Evolutionary conservation across 139 green algal species (phyloP).

Genomic region (Chlamydomonas asymmetrica): DNA sequence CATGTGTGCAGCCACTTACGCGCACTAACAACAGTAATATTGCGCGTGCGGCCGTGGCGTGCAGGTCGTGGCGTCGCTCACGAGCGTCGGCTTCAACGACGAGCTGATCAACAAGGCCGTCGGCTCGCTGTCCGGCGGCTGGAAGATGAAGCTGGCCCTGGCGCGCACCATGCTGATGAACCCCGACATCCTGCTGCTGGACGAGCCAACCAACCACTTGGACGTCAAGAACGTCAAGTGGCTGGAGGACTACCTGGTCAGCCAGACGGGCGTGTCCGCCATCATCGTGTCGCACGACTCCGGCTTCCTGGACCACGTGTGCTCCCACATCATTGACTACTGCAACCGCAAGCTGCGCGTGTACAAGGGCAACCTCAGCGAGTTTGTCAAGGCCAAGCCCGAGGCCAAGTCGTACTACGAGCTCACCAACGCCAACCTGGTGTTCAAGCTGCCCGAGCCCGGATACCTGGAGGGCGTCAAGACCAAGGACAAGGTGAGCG

Average conservation of each 20-base stretch:
- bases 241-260: constrained; percentile 78
- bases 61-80: constrained; percentile 60
- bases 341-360: constrained; percentile 82
- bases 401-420: constrained; percentile 89
- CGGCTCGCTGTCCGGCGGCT: constrained; percentile 80
- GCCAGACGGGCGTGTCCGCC: constrained; percentile 55
- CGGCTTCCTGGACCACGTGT: constrained; percentile 86
- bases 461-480: constrained; percentile 94
- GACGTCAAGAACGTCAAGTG: constrained; percentile 85
- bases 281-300: constrained; percentile 92
- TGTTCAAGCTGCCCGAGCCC: constrained; percentile 86
- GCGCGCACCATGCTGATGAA: constrained; percentile 86
- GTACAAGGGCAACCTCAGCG: constrained; percentile 88
- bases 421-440: constrained; percentile 53
- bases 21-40: too few relatives aligned
- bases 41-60: too few relatives aligned
- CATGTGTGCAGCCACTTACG: too few relatives aligned
- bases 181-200: constrained; percentile 88
- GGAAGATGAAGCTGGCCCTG: constrained; percentile 92
- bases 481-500: constrained; percentile 88
- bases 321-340: constrained; percentile 90
- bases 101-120: constrained; percentile 63
- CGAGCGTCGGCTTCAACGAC: constrained; percentile 77
- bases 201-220: constrained; percentile 90
- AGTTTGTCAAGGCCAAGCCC: constrained; percentile 86